Evolutionary conservation across 495 filamentous ascomycete genomes (phyloP), one percentile per base, ranked within the genome.

Genomic region (Acidiella bohemica): DNA sequence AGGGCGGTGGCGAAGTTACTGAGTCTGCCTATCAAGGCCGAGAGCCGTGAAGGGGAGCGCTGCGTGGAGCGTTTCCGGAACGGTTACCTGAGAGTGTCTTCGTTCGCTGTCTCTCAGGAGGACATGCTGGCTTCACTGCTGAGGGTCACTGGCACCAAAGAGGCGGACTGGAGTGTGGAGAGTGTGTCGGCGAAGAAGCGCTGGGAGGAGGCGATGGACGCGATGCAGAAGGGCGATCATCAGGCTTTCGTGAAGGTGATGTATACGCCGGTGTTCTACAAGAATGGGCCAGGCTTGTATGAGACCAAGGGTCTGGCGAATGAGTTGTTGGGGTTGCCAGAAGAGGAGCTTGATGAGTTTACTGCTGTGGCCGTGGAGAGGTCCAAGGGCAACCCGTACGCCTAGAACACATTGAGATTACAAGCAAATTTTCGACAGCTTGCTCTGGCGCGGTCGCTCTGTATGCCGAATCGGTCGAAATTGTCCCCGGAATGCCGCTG

Each of bases 281-380:
- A 61, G n/a, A 64, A 70, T 32, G 67, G 59, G 0, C 47, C 41
- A 14, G 66, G 67, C 0, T 54, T 72, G 32, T 65, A 55, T 39
- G 60, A 64, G 42, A 61, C 43, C 22, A 46, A 42, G 2, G 62
- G 63, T 0, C 34, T 67, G 40, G 54, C 55, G 7, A 80, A 80
- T 45, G 58, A 54, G 5, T 25, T 64, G 17, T 57, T 81, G 20
- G 71, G 63, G 0, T 51, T 81, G 43, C 64, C 70, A 6, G 53
- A 61, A 44, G 77, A 81, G 59, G 66, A 75, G 44, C 38, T 81
- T 41, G 75, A 80, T 49, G 72, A 71, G 52, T 55, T 54, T 4
- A 77, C 72, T 0, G 61, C 54, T 55, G 30, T 12, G 10, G 53
- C 44, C 13, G 35, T 55, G 6, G 36, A 47, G 26, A 43, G 34